Conservation (phyloP, 352 stramenopile genomes). For the Phytophthora ohioensis region DNA sequence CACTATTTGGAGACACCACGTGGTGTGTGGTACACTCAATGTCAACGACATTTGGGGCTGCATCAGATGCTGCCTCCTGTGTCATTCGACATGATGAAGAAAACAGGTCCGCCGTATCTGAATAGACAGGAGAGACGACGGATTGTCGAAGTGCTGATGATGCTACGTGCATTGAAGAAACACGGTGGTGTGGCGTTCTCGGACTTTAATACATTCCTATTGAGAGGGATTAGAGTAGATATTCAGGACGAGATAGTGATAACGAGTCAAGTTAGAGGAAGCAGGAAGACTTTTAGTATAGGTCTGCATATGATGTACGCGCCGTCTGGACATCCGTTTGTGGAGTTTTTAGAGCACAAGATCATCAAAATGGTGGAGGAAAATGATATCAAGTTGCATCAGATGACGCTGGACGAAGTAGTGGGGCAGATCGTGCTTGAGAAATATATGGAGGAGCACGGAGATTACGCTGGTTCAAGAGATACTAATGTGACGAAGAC, state of each 20-base stretch:
- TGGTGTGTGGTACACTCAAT: constrained; percentile 58
- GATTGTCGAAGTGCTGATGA: constrained; percentile 45
- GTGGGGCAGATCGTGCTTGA: constrained; percentile 42
- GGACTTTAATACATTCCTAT: constrained; percentile 49
- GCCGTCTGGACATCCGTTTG: constrained; percentile 34
- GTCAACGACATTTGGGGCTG: constrained; percentile 51
- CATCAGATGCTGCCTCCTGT: constrained; percentile 48
- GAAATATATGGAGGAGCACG: constrained; percentile 28
- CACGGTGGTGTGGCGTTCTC: constrained; percentile 42
- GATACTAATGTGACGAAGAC: constrained; percentile 8
- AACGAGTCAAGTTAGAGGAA: constrained; percentile 23
- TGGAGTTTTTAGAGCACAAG: constrained; percentile 40
- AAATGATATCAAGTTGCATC: constrained; percentile 35
- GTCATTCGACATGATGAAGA: constrained; percentile 21
- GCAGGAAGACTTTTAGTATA: constrained; percentile 30
- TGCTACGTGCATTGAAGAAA: constrained; percentile 47
- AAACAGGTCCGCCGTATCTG: not conserved
- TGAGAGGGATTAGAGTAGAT: constrained; percentile 27
- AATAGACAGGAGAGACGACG: constrained; percentile 33
- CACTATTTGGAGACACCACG: constrained; percentile 49
- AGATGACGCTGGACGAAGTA: constrained; percentile 37
- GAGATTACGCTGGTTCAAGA: not conserved
- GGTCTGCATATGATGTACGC: constrained; percentile 46
- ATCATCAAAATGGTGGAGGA: constrained; percentile 33
- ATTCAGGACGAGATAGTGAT: constrained; percentile 31